Evolutionary conservation across 1,284 basidiomycete species (phyloP).

Genomic region (Marasmius tenuissimus): DNA sequence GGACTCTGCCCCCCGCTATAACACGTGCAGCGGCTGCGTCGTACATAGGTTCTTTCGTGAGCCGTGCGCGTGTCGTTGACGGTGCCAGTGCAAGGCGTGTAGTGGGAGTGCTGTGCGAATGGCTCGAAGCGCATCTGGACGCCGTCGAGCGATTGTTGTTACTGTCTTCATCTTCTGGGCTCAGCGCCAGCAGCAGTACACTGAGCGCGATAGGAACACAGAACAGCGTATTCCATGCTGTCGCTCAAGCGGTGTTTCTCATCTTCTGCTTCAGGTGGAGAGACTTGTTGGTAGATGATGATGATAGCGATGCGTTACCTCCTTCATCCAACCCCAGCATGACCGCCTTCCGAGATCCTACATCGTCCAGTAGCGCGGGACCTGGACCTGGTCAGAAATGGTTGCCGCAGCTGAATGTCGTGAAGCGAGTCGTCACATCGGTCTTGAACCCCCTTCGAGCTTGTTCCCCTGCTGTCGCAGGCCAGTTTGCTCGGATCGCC

Average conservation of each 20-base stretch:
- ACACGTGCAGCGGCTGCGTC: slow-evolving; percentile 88
- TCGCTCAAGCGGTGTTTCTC: slow-evolving; percentile 91
- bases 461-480: slow-evolving; percentile 88
- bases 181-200: slow-evolving; percentile 30
- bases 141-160: slow-evolving; percentile 58
- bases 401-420: neutral
- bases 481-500: slow-evolving; percentile 93
- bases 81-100: slow-evolving; percentile 76
- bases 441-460: slow-evolving; percentile 46
- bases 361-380: neutral
- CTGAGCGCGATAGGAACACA: slow-evolving; percentile 45
- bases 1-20: slow-evolving; percentile 53
- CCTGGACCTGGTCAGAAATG: slow-evolving; percentile 1
- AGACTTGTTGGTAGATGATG: slow-evolving; percentile 70
- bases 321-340: slow-evolving; percentile 51
- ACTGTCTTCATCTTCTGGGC: neutral
- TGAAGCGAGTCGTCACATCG: neutral
- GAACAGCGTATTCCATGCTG: slow-evolving; percentile 88
- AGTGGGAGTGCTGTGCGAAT: slow-evolving; percentile 82
- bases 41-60: slow-evolving; percentile 92
- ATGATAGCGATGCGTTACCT: slow-evolving; percentile 44
- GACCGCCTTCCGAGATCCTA: slow-evolving; percentile 67
- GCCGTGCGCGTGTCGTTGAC: slow-evolving; percentile 87
- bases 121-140: slow-evolving; percentile 76
- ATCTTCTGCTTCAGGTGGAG: slow-evolving; percentile 99